Percentiles rank a stretch among this genome's conserved stretches.
These are phyloP conservation scores for Uronychia setigera DNA, from an alignment of 73 alveolate genomes.

Conservation along the genomic window DNA sequence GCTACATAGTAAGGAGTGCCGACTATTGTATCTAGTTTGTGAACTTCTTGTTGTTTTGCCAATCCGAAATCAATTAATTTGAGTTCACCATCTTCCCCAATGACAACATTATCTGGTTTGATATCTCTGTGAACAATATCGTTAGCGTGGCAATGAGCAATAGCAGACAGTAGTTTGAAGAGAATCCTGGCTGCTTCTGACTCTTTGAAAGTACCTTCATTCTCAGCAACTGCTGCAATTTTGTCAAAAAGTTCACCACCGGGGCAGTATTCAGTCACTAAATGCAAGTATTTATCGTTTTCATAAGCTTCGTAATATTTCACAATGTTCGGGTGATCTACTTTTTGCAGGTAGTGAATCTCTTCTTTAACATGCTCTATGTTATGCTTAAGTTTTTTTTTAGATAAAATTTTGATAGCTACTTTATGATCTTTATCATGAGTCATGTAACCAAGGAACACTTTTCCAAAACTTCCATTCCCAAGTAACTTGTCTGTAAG, in stretches of 20 bases:
- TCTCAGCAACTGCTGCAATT: constrained; percentile 1
- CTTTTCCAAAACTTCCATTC: constrained; percentile 56
- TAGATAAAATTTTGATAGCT: constrained; percentile 45
- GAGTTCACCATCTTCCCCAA: constrained; percentile 47
- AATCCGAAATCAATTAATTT: constrained; percentile 35
- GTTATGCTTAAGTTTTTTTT: constrained; percentile 16
- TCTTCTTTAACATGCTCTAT: constrained; percentile 36
- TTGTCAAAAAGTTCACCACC: constrained; percentile 65
- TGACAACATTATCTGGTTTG: constrained; percentile 76
- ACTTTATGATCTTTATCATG: constrained; percentile 18
- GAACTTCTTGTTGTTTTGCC: not conserved
- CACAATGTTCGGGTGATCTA: constrained; percentile 62
- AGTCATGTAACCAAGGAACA: constrained; percentile 27
- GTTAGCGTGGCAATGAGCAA: constrained; percentile 53
- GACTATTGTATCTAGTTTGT: not conserved
- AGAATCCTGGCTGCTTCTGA: constrained; percentile 51
- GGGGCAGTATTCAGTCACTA: constrained; percentile 56
- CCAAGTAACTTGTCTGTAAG: constrained; percentile 31
- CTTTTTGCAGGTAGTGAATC: constrained; percentile 20
- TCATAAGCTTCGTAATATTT: constrained; percentile 61
- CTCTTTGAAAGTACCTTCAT: constrained; percentile 42
- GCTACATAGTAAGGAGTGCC: constrained; percentile 62
- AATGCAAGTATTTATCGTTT: constrained; percentile 21
- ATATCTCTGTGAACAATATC: constrained; percentile 65
- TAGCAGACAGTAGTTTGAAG: constrained; percentile 54